Conservation (phyloP, 257 asterid genomes). For the Striga asiatica region DNA sequence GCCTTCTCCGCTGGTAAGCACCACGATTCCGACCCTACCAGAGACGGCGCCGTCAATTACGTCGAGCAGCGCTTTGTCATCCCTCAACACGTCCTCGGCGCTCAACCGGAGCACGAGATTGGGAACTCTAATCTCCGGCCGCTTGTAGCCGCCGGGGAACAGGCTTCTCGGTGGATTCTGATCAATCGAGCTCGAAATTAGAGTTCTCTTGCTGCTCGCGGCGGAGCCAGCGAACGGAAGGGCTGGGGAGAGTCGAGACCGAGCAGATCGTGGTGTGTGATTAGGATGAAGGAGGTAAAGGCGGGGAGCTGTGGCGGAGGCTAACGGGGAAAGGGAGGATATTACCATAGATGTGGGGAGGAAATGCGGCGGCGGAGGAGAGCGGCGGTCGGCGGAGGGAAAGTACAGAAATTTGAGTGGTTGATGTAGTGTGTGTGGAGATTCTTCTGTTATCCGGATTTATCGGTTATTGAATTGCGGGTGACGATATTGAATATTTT, state of each 20-base stretch:
- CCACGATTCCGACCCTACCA: slow-evolving; percentile 61
- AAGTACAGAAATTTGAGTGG: not conserved
- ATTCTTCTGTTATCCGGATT: slow-evolving; percentile 12
- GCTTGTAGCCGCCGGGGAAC: slow-evolving; percentile 89
- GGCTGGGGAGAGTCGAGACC: slow-evolving; percentile 12
- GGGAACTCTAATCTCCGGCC: slow-evolving; percentile 85
- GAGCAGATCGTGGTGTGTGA: slow-evolving; percentile 8
- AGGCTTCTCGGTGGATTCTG: slow-evolving; percentile 53
- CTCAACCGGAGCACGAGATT: slow-evolving; percentile 49
- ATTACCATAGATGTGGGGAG: slow-evolving; percentile 28
- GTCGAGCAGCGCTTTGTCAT: slow-evolving; percentile 33
- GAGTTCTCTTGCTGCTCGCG: slow-evolving; percentile 7
- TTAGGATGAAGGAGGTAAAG: slow-evolving; percentile 21
- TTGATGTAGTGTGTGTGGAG: slow-evolving; percentile 13
- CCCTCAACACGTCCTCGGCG: slow-evolving; percentile 42
- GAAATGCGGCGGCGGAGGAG: slow-evolving; percentile 5
- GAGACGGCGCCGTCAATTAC: slow-evolving; percentile 53
- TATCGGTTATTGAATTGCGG: slow-evolving; percentile 17
- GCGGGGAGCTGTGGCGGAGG: slow-evolving; percentile 24
- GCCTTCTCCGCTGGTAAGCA: slow-evolving; percentile 58
- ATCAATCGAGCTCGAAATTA: slow-evolving; percentile 26
- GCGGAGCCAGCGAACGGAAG: slow-evolving; percentile 7
- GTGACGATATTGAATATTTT: slow-evolving; percentile 5
- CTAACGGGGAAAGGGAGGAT: slow-evolving; percentile 26
- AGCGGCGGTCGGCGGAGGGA: not conserved